Conservation (phyloP, 2,329 filamentous ascomycete species). For the Colletotrichum phormii region DNA sequence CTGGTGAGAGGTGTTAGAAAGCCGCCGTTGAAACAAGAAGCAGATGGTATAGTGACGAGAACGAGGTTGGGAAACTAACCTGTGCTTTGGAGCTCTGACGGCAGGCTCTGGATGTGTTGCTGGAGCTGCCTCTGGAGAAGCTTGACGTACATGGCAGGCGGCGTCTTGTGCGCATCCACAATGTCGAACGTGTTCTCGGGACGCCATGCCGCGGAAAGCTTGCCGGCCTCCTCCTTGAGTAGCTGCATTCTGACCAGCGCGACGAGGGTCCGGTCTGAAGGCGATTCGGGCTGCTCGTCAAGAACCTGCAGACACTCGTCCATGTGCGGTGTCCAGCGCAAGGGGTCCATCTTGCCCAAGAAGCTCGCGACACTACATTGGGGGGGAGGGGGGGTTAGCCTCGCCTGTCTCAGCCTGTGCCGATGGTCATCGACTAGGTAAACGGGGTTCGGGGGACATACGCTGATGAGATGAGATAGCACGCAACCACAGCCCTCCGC, state of each 20-base stretch:
- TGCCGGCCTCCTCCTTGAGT: constrained; percentile 41
- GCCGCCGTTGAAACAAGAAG: no score
- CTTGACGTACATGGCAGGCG: constrained; percentile 45
- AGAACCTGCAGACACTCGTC: constrained; percentile 64
- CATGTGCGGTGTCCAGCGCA: constrained; percentile 66
- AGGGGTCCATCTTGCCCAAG: constrained; percentile 53
- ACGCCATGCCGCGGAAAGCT: constrained; percentile 41
- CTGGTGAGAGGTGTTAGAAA: constrained; percentile 39
- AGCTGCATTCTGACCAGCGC: constrained; percentile 51
- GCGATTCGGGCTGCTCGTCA: constrained; percentile 52
- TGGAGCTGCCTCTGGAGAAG: constrained; percentile 43
- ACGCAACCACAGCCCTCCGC: constrained; percentile 37
- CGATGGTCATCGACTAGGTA: no score
- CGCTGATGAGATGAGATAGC: constrained; percentile 30
- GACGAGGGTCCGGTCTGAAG: constrained; percentile 59
- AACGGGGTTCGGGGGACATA: no score
- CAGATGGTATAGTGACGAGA: no score
- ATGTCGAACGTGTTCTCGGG: constrained; percentile 20
- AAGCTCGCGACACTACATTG: constrained; percentile 8
- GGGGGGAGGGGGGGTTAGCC: not conserved
- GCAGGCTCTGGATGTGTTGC: constrained; percentile 40
- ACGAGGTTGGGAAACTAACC: constrained; percentile 42
- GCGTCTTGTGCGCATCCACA: constrained; percentile 12
- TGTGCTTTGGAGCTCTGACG: constrained; percentile 41
- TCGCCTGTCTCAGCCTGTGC: no score